These are phyloP conservation scores for Solanum virginianum DNA, from an alignment of 257 asterid species.

Conservation along the genomic window DNA sequence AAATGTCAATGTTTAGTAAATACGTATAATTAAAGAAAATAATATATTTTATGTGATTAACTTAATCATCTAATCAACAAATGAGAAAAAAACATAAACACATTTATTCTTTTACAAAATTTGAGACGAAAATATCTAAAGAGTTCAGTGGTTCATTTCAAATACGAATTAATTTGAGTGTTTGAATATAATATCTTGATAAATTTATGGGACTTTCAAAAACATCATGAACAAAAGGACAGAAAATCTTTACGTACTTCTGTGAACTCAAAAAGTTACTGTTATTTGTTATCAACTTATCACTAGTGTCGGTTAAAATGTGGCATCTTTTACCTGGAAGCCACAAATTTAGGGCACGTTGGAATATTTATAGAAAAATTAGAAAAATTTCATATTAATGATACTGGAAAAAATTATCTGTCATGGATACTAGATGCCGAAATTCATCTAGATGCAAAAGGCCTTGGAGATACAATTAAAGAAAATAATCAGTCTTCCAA, in stretches of 20 bases:
- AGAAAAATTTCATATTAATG: too few species aligned
- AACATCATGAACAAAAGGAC: background rate
- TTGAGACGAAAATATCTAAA: too few species aligned
- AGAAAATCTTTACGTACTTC: background rate
- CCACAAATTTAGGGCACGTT: background rate
- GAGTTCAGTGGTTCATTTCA: background rate
- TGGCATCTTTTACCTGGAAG: background rate
- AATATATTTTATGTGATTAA: background rate
- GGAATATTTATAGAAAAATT: too few species aligned
- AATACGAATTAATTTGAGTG: background rate
- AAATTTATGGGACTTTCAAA: background rate
- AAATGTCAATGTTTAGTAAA: background rate
- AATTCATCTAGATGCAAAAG: too few species aligned
- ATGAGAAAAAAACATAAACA: background rate
- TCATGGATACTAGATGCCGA: too few species aligned
- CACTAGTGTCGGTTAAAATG: background rate
- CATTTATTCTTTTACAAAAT: too few species aligned
- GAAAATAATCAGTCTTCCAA: too few species aligned
- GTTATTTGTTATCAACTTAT: background rate
- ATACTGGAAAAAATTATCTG: too few species aligned
- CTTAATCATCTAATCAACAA: background rate
- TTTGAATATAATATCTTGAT: background rate
- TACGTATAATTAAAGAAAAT: too few species aligned
- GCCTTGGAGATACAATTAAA: too few species aligned
- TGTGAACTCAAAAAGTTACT: background rate